Conservation (phyloP, 2,329 filamentous ascomycete genomes). For the Stemphylium vesicarium region DNA sequence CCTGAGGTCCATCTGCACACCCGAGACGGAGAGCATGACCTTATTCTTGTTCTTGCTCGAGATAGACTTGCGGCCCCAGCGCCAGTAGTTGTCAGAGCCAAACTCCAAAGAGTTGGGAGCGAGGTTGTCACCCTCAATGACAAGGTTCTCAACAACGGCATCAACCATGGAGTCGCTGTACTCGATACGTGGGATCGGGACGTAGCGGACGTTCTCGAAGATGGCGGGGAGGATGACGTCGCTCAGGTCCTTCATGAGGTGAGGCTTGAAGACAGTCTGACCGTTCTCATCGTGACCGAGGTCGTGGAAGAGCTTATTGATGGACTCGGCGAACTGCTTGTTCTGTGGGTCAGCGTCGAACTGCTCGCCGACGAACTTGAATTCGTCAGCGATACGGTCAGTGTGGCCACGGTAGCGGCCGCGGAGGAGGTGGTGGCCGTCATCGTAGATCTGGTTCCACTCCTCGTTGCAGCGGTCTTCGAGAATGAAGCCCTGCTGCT, state of each 20-base stretch:
- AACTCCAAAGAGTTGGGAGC: conserved; percentile 92
- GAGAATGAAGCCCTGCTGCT: conserved; percentile 90
- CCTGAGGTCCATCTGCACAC: conserved; percentile 86
- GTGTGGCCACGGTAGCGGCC: conserved; percentile 87
- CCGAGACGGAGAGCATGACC: conserved; percentile 83
- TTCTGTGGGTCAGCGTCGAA: conserved; percentile 91
- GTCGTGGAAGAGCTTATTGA: conserved; percentile 86
- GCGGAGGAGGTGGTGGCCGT: conserved; percentile 83
- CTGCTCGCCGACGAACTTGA: conserved; percentile 87
- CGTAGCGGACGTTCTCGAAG: conserved; percentile 85
- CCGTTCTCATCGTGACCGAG: conserved; percentile 87
- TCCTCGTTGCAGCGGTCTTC: conserved; percentile 78
- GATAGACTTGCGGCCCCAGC: conserved; percentile 89
- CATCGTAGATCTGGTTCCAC: conserved; percentile 85
- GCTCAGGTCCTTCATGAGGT: conserved; percentile 85
- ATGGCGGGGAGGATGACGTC: conserved; percentile 83
- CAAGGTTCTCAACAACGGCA: conserved; percentile 89
- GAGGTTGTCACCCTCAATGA: conserved; percentile 95
- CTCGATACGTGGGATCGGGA: conserved; percentile 93
- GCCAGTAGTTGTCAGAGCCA: conserved; percentile 90
- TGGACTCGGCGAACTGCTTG: conserved; percentile 74
- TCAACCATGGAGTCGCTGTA: conserved; percentile 85
- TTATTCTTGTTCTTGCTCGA: conserved; percentile 82
- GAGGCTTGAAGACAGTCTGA: conserved; percentile 88
- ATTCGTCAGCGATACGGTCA: conserved; percentile 83